Evolutionary conservation across 1,284 basidiomycete genomes (phyloP), one percentile per base, ranked within the genome.

Genomic region (Schizophyllum amplum): DNA sequence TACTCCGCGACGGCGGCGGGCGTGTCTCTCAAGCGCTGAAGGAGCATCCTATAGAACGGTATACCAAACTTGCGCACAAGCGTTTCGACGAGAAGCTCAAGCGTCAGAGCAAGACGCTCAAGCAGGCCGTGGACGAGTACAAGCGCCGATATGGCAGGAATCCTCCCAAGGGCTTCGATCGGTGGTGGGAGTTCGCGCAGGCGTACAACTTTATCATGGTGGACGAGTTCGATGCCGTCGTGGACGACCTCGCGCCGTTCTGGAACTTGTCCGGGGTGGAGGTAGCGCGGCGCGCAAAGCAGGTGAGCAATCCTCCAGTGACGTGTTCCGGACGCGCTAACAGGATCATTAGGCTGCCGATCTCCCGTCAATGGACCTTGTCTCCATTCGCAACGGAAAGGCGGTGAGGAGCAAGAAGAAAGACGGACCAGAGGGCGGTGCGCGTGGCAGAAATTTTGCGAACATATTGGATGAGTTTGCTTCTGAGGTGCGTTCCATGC

Each of bases 221-320:
- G 21, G 94, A 98, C 72, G 94, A 97, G 68, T 98, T 92, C 67
- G 92, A 97, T 65, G 81, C 83, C 24, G 76, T 97, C n/a, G 70
- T 82, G 57, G 75, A 79, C 53, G 94, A 97, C 68, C 72, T 98
- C 57, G 80, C 77, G 24, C 92, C 92, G 0, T 98, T 93, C 68
- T 90, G 87, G 81, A 69, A 76, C 6, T 68, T 97, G 42, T 50
- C 48, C 2, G 48, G 48, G 5, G 24, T 22, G 11, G 48, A 50
- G 22, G 21, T 50, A 11, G 24, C 21, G 48, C 48, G 24, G 13
- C 48, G 48, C 48, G 48, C 48, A 11, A 50, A 24, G 24, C 48
- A 50, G 24, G 48, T 42, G 33, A 9, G 33, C n/a, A n/a, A n/a
- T n/a, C n/a, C 3, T 9, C 7, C 7, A 4, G 17, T 4, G 11